Evolutionary conservation across 2,329 filamentous ascomycete species (phyloP).

Genomic region (Fusarium falciforme): DNA sequence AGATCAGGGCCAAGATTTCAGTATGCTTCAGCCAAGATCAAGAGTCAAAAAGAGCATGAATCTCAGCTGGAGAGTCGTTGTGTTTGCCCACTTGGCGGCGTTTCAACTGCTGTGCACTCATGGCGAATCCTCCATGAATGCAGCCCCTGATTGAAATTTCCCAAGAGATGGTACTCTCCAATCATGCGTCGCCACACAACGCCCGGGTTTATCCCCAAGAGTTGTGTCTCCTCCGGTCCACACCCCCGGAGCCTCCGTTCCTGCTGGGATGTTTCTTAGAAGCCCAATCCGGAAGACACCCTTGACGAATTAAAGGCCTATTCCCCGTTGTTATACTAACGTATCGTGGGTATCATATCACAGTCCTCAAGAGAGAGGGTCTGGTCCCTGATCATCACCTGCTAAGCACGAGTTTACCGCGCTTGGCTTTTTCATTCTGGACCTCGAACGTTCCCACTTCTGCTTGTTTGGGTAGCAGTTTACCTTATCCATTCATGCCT

Average conservation of each 20-base stretch:
- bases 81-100: neutral
- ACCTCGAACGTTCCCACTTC: neutral
- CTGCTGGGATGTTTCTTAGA: neutral
- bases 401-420: neutral
- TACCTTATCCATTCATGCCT: constrained; percentile 14
- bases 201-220: neutral
- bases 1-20: neutral
- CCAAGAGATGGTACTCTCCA: constrained; percentile 1
- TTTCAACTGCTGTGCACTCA: neutral
- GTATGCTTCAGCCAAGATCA: neutral
- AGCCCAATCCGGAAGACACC: neutral
- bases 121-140: constrained; percentile 16
- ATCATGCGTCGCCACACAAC: constrained; percentile 7
- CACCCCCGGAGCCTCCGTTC: neutral
- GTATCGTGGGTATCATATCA: constrained; percentile 1
- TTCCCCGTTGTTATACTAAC: neutral
- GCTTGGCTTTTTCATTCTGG: neutral
- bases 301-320: neutral
- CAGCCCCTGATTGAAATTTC: constrained; percentile 31
- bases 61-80: neutral
- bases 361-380: neutral
- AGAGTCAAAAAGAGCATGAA: neutral
- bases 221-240: neutral
- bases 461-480: neutral
- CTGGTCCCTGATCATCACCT: constrained; percentile 28